phyloP scores from a whole-genome alignment of 345 rosid genomes.

The Acer saccharum region DNA sequence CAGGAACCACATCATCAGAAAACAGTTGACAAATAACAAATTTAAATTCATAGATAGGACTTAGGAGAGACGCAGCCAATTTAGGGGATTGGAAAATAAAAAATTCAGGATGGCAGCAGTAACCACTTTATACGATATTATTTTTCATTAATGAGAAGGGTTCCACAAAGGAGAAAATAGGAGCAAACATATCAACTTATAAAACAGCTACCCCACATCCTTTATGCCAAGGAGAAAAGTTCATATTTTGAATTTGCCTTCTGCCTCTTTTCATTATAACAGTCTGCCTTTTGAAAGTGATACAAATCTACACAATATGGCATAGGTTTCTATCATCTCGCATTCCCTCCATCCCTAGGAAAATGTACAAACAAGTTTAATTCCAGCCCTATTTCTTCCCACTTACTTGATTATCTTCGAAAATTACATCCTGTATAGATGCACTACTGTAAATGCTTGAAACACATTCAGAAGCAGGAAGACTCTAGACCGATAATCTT shows the following conservation, averaged over 20 bases:
- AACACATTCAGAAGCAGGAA: constrained; percentile 82
- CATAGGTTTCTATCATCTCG: neutral
- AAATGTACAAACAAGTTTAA: neutral
- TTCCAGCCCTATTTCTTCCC: neutral
- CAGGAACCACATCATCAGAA: neutral
- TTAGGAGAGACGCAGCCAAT: neutral
- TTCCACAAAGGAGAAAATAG: neutral
- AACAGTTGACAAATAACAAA: neutral
- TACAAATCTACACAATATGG: neutral
- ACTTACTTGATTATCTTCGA: constrained; percentile 82
- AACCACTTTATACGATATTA: neutral
- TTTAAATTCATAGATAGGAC: neutral
- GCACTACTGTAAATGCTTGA: constrained; percentile 51
- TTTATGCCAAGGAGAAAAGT: neutral
- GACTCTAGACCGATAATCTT: constrained; percentile 76
- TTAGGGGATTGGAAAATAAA: neutral
- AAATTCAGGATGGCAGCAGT: neutral
- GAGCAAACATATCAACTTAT: neutral
- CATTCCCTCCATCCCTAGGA: neutral
- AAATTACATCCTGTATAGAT: constrained; percentile 66
- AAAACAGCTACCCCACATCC: neutral
- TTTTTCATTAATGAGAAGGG: neutral
- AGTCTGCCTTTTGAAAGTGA: neutral
- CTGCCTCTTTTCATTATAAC: neutral
- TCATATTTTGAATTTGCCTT: neutral